Conservation (phyloP, 176 grass and related monocot genomes). For the Carex myosuroides region DNA sequence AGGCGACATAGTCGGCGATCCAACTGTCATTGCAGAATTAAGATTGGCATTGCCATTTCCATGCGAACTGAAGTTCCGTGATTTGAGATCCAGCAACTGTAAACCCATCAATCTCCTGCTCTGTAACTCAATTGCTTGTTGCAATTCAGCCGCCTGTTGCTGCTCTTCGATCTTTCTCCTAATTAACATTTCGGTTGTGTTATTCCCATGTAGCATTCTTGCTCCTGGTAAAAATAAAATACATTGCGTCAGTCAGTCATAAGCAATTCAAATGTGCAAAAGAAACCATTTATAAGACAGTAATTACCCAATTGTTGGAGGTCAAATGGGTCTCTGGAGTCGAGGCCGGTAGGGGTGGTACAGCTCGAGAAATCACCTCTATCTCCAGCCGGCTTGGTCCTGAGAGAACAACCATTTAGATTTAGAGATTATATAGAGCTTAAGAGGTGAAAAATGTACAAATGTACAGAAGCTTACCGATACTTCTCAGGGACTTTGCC, state of each 20-base stretch:
- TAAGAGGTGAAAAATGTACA: not conserved
- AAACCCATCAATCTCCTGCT: constrained; percentile 58
- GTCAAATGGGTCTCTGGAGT: constrained; percentile 60
- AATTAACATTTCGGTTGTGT: constrained; percentile 46
- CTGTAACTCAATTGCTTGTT: constrained; percentile 75
- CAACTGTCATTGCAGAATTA: not conserved
- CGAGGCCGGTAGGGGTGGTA: constrained; percentile 43
- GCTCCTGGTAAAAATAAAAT: constrained; percentile 31
- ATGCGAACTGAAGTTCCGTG: constrained; percentile 18
- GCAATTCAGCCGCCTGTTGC: constrained; percentile 64
- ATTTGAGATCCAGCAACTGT: constrained; percentile 57
- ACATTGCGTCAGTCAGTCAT: not conserved
- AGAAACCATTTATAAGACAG: not conserved
- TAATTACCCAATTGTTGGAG: constrained; percentile 69
- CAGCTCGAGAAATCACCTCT: constrained; percentile 63
- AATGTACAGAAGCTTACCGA: constrained; percentile 34
- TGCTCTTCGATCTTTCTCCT: constrained; percentile 77
- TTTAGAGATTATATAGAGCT: not conserved
- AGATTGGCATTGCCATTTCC: constrained; percentile 5
- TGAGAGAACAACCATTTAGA: constrained; percentile 20
- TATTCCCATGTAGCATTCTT: constrained; percentile 69
- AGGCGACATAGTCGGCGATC: constrained; percentile 10
- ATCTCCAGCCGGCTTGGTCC: constrained; percentile 59
- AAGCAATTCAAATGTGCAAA: not conserved
- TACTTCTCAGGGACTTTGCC: constrained; percentile 95